phyloP scores from a whole-genome alignment of 2,329 filamentous ascomycete species.

The Diplocarpon rosae region DNA sequence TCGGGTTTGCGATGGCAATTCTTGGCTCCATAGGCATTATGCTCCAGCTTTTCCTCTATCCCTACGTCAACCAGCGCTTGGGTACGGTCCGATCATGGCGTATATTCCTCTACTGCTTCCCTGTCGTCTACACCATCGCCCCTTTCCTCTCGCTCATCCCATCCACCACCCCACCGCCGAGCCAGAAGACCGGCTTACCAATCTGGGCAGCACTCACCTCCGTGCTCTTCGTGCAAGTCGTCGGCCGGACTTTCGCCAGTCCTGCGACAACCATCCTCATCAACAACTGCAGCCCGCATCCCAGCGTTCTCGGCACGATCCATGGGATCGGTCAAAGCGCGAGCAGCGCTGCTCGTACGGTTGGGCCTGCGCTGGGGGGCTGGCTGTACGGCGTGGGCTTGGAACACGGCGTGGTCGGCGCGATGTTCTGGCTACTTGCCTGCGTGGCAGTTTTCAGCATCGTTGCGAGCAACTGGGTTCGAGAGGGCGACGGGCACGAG shows the following conservation, averaged over 20 bases:
- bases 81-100: constrained; percentile 61
- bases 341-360: constrained; percentile 44
- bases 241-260: constrained; percentile 58
- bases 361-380: constrained; percentile 50
- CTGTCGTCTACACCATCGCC: constrained; percentile 55
- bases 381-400: constrained; percentile 50
- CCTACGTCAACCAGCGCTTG: constrained; percentile 50
- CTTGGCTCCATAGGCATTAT: constrained; percentile 66
- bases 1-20: constrained; percentile 69
- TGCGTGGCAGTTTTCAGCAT: constrained; percentile 39
- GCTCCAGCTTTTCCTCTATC: constrained; percentile 63
- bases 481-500: constrained; percentile 54
- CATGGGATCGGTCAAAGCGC: constrained; percentile 48
- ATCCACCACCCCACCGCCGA: constrained; percentile 20
- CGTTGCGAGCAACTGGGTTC: constrained; percentile 42
- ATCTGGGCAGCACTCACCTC: constrained; percentile 21
- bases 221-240: constrained; percentile 52
- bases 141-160: constrained; percentile 64
- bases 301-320: constrained; percentile 45
- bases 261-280: constrained; percentile 49
- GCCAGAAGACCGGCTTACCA: constrained; percentile 20
- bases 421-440: constrained; percentile 33
- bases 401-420: constrained; percentile 43
- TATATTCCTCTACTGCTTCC: constrained; percentile 58
- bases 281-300: constrained; percentile 50